Evolutionary conservation across 129 eudicot species (phyloP), one percentile per base, ranked within the genome.

Genomic region (Centaurea solstitialis): DNA sequence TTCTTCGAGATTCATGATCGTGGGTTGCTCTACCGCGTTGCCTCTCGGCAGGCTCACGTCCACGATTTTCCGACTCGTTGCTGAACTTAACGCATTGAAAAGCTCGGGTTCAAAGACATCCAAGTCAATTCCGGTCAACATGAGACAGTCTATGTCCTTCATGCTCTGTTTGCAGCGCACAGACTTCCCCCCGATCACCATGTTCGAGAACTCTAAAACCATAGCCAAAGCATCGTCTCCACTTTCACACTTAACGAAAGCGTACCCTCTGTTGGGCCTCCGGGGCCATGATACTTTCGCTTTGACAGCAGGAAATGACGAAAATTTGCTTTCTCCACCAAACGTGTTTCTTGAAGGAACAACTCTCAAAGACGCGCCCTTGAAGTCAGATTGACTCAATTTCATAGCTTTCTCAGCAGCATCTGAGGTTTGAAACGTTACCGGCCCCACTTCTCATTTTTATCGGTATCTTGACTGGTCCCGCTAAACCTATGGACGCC

Each of bases 281-380:
- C 98, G 95, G 65, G 99, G 99, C 99, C 99, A 95, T 33, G 57
- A 86, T 40, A 95, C 88, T 82, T 86, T 92, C n/a, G 97, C 98
- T 85, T 80, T 91, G 33, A 95, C 87, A 62, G 90, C 88, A 21
- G 94, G 89, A 85, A 79, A 85, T 7, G 95, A 88, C 57, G 74
- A 73, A 74, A 86, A 67, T 37, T 85, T 88, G 70, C 68, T 85
- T 41, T 89, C 98, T 13, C 96, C 87, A 45, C 87, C 87, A n/a
- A 41, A 74, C 10, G 76, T 69, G 79, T 76, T 85, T 77, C 85
- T 37, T 47, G 91, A 90, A 30, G 94, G 89, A 64, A 73, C 82
- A 6, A 91, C 28, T 82, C 80, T 91, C 39, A 95, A 73, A 8
- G 50, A 45, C 22, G 67, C 84, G 38, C 88, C 95, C 69, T 22